These are phyloP conservation scores for Phytophthora idaei DNA, from an alignment of 352 stramenopile genomes.

Conservation along the genomic window DNA sequence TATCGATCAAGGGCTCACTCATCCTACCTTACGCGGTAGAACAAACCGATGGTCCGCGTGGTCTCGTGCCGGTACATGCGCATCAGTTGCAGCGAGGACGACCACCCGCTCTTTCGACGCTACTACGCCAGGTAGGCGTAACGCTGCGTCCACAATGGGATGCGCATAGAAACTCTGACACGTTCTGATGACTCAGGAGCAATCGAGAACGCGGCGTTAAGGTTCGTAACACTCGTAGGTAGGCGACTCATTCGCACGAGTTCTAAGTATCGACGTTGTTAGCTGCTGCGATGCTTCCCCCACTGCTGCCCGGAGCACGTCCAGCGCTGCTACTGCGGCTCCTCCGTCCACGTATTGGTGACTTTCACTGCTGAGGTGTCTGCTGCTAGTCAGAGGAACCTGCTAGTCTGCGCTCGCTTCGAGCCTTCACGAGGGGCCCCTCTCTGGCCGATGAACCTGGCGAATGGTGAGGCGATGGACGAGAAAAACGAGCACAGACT, in stretches of 20 bases:
- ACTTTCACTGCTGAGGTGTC: slow-evolving; percentile 25
- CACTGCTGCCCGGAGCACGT: slow-evolving; percentile 53
- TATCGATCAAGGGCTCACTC: no score
- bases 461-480: background rate
- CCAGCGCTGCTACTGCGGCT: slow-evolving; percentile 49
- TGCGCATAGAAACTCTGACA: slow-evolving; percentile 1
- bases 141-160: background rate
- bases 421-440: slow-evolving; percentile 31
- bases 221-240: slow-evolving; percentile 2
- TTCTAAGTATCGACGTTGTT: background rate
- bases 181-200: slow-evolving; percentile 20
- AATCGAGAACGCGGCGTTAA: slow-evolving; percentile 33
- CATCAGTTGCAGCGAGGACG: slow-evolving; percentile 31
- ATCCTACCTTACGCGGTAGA: background rate
- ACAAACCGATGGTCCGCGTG: slow-evolving; percentile 20
- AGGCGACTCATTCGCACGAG: background rate
- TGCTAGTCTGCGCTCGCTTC: slow-evolving; percentile 57
- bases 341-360: slow-evolving; percentile 41
- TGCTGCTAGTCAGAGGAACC: slow-evolving; percentile 8
- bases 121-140: slow-evolving; percentile 35
- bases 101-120: slow-evolving; percentile 39
- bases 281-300: slow-evolving; percentile 51
- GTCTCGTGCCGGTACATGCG: slow-evolving; percentile 28
- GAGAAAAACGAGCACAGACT: slow-evolving; percentile 21
- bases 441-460: slow-evolving; percentile 16